phyloP scores from a whole-genome alignment of 2,329 filamentous ascomycete species.

The Diaporthe helianthi region DNA sequence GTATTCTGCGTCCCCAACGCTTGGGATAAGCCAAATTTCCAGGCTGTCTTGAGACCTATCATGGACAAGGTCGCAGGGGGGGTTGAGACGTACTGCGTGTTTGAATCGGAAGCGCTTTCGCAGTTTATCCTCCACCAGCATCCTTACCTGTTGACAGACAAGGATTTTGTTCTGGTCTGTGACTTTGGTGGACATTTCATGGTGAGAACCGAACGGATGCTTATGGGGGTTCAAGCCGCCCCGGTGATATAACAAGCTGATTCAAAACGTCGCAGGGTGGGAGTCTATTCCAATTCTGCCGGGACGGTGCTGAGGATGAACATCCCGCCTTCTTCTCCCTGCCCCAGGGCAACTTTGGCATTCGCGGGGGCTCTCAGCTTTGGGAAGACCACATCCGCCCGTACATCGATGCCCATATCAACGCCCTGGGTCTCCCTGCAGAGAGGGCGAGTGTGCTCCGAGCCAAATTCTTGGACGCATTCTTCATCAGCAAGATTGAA shows the following conservation, averaged over 20 bases:
- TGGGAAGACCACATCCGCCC: conserved; percentile 2
- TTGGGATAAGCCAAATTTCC: background rate
- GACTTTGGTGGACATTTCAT: conserved; percentile 8
- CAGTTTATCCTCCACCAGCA: background rate
- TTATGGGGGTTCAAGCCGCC: too few species aligned
- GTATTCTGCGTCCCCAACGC: background rate
- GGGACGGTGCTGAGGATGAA: background rate
- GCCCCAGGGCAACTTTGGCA: background rate
- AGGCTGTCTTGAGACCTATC: background rate
- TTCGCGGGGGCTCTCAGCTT: background rate
- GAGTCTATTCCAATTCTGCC: conserved; percentile 2
- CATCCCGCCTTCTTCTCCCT: background rate
- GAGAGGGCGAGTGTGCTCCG: background rate
- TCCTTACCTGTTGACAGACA: background rate
- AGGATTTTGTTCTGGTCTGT: background rate
- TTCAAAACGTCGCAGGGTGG: background rate
- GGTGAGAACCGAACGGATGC: background rate
- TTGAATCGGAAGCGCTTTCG: conserved; percentile 4
- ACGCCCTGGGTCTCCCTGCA: background rate
- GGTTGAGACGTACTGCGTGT: background rate
- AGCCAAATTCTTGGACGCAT: background rate
- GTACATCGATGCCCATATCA: background rate
- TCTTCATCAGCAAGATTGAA: background rate
- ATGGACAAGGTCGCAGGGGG: background rate
- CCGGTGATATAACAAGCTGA: background rate